A percentile compares a stretch with the other conserved stretches of the same genome.
phyloP scores from a whole-genome alignment of 345 rosid genomes.

The Murraya koenigii region DNA sequence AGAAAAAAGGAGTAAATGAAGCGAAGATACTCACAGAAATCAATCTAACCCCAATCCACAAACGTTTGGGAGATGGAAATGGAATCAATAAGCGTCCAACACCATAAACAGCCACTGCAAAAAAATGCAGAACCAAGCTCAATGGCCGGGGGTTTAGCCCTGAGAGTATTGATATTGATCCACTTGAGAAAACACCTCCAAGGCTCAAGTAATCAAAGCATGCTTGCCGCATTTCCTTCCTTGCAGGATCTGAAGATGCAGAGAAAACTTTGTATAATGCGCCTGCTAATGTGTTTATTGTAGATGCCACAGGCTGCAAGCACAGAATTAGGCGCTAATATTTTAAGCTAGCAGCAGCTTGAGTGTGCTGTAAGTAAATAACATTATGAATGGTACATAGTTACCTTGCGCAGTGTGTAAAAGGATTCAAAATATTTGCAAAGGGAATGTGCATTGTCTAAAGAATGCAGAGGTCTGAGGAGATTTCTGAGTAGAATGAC shows the following conservation, averaged over 20 bases:
- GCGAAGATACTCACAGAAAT: slow-evolving; percentile 20
- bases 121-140: slow-evolving; percentile 33
- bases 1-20: background rate
- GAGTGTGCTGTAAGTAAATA: background rate
- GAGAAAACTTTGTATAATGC: slow-evolving; percentile 31
- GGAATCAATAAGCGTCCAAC: slow-evolving; percentile 31
- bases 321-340: background rate
- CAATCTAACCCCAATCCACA: slow-evolving; percentile 29
- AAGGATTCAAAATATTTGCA: slow-evolving; percentile 1
- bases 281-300: slow-evolving; percentile 38
- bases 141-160: slow-evolving; percentile 37
- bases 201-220: slow-evolving; percentile 37
- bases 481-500: slow-evolving; percentile 42
- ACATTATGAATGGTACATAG: background rate
- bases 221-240: slow-evolving; percentile 32
- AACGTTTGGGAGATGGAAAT: slow-evolving; percentile 31
- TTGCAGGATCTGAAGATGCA: slow-evolving; percentile 29
- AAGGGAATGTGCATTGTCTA: slow-evolving; percentile 36
- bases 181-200: slow-evolving; percentile 35
- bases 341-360: background rate
- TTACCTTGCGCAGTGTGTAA: background rate
- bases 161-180: slow-evolving; percentile 35
- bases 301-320: slow-evolving; percentile 35
- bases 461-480: slow-evolving; percentile 37
- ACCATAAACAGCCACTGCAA: slow-evolving; percentile 29